Percentiles rank a stretch among this genome's conserved stretches.
These are phyloP conservation scores for Solanum habrochaites DNA, from an alignment of 257 asterid genomes.

Conservation along the genomic window DNA sequence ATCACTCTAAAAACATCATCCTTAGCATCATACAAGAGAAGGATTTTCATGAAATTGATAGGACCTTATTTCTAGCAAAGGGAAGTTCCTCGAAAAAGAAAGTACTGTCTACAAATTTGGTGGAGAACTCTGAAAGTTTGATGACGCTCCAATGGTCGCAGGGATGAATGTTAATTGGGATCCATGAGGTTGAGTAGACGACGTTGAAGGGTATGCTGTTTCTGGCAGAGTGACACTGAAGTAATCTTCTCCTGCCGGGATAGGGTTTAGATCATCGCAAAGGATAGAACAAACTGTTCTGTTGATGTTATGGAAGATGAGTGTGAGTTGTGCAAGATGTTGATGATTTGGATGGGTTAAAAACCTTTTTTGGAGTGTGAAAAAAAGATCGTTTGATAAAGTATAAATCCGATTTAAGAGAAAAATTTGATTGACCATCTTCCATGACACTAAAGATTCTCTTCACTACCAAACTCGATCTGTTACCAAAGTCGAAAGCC, in stretches of 20 bases:
- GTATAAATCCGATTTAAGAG: background rate
- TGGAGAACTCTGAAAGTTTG: conserved; percentile 10
- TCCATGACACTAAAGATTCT: background rate
- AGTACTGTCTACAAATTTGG: conserved; percentile 10
- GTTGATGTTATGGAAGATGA: conserved; percentile 73
- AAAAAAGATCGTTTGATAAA: background rate
- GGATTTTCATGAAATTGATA: conserved; percentile 47
- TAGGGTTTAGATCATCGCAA: conserved; percentile 12
- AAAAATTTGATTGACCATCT: background rate
- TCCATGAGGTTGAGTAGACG: conserved; percentile 1
- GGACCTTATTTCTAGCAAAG: conserved; percentile 23
- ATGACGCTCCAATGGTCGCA: conserved; percentile 10
- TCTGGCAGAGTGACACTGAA: conserved; percentile 32
- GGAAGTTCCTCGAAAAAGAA: conserved; percentile 7
- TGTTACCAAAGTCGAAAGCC: background rate
- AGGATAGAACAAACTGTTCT: conserved; percentile 42
- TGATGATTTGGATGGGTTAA: conserved; percentile 77
- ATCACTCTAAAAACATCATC: conserved; percentile 59
- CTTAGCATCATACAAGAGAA: conserved; percentile 39
- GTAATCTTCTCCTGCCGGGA: conserved; percentile 1
- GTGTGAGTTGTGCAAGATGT: conserved; percentile 38
- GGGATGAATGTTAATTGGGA: conserved; percentile 15
- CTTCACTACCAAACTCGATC: background rate
- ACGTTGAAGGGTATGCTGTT: conserved; percentile 16
- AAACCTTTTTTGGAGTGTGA: background rate